phyloP scores from a whole-genome alignment of 805 yeast species.

The Priceomyces castillae region DNA sequence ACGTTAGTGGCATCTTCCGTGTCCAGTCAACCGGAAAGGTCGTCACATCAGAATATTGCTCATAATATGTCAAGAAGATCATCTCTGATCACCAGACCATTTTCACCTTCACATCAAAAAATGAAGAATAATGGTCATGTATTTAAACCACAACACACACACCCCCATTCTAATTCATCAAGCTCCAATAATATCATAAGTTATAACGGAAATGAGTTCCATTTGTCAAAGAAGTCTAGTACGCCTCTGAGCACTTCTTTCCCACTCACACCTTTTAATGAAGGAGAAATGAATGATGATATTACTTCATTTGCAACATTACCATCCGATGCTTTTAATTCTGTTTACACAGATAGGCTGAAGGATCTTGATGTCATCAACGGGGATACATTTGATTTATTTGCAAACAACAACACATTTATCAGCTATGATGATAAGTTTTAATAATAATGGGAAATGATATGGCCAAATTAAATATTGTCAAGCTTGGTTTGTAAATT shows the following conservation, averaged over 20 bases:
- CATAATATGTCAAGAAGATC: slow-evolving; percentile 9
- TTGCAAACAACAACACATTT: slow-evolving; percentile 12
- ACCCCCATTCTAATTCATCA: slow-evolving; percentile 4
- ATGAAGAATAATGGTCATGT: slow-evolving; percentile 18
- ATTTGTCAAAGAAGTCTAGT: slow-evolving; percentile 2
- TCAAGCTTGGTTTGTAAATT: background rate
- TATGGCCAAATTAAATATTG: background rate
- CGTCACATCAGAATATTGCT: background rate
- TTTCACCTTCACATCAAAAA: slow-evolving; percentile 14
- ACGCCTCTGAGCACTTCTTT: slow-evolving; percentile 7
- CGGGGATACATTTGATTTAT: slow-evolving; percentile 11
- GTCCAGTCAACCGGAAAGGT: background rate
- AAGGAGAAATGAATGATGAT: slow-evolving; percentile 2
- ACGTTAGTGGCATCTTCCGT: slow-evolving; percentile 8
- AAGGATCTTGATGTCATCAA: slow-evolving; percentile 13
- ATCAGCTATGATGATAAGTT: slow-evolving; percentile 1
- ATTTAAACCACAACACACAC: slow-evolving; percentile 16
- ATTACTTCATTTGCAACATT: slow-evolving; percentile 6
- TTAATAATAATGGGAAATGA: background rate
- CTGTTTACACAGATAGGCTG: background rate
- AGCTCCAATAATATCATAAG: slow-evolving; percentile 3
- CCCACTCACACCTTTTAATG: slow-evolving; percentile 5
- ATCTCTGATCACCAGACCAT: slow-evolving; percentile 8
- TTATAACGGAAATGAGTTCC: slow-evolving; percentile 9
- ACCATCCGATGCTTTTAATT: slow-evolving; percentile 14